These are phyloP conservation scores for Dothiorella sarmentorum DNA, from an alignment of 2,329 filamentous ascomycete species.

Conservation along the genomic window DNA sequence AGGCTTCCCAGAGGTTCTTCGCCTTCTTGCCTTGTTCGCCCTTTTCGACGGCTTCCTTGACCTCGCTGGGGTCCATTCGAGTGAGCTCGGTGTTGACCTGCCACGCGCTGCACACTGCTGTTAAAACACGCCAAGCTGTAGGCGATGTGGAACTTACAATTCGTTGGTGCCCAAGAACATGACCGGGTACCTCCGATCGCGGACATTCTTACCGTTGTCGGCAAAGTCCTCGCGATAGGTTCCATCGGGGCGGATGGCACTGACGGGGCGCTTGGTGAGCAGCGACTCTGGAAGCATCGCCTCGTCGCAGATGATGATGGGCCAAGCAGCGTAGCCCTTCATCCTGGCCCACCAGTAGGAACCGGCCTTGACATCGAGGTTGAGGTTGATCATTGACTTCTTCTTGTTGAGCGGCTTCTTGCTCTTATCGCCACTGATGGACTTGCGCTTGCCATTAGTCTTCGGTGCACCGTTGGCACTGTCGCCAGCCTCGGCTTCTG, in stretches of 20 bases:
- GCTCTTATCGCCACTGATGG: conserved; percentile 62
- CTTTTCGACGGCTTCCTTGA: conserved; percentile 66
- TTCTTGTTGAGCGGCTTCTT: conserved; percentile 84
- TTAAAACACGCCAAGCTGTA: background rate
- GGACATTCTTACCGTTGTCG: conserved; percentile 80
- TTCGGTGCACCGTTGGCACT: conserved; percentile 49
- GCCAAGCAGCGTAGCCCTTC: conserved; percentile 94
- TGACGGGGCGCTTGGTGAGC: conserved; percentile 75
- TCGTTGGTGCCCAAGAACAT: conserved; percentile 96
- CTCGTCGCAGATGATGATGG: conserved; percentile 89
- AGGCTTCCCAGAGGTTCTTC: conserved; percentile 76
- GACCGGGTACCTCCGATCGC: conserved; percentile 84
- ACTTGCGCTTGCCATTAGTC: conserved; percentile 64
- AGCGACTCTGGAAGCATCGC: conserved; percentile 83
- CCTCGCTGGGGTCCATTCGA: conserved; percentile 70
- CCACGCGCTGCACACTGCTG: conserved; percentile 66
- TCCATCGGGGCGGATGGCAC: conserved; percentile 76
- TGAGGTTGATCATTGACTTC: conserved; percentile 66
- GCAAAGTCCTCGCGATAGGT: conserved; percentile 83
- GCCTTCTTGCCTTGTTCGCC: conserved; percentile 70
- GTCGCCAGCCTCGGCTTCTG: conserved; percentile 35
- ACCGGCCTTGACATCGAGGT: conserved; percentile 78
- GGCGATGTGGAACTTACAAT: conserved; percentile 69
- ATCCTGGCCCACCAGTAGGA: conserved; percentile 90
- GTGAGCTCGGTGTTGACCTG: conserved; percentile 79